Percentiles rank a stretch among this genome's conserved stretches.
Conservation (phyloP, 495 filamentous ascomycete species). For the Sordaria brevicollis region DNA sequence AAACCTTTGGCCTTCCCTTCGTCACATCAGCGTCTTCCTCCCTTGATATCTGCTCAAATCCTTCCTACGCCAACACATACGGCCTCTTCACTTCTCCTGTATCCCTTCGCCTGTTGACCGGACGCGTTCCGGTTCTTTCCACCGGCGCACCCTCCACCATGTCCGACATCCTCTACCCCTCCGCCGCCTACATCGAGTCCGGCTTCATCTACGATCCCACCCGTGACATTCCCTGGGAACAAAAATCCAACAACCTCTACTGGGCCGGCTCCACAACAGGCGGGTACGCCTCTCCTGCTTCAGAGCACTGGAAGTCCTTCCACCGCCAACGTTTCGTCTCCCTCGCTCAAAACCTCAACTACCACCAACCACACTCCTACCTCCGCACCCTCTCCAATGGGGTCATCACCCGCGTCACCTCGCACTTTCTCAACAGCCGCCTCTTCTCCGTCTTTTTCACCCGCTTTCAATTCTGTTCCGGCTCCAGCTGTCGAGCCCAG, state of each 20-base stretch:
- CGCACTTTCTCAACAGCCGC: conserved; percentile 12
- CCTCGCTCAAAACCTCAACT: conserved; percentile 22
- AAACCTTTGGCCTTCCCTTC: conserved; percentile 17
- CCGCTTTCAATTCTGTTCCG: background rate
- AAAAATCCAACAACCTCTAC: conserved; percentile 32
- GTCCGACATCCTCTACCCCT: conserved; percentile 30
- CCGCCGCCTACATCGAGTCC: conserved; percentile 18
- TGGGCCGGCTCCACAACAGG: conserved; percentile 44
- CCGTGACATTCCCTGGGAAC: conserved; percentile 30
- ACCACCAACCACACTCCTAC: conserved; percentile 4
- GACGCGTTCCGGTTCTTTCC: conserved; percentile 28
- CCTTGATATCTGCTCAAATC: conserved; percentile 19
- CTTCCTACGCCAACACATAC: conserved; percentile 16
- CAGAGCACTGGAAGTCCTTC: conserved; percentile 22
- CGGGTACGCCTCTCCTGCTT: conserved; percentile 18
- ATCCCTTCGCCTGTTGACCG: conserved; percentile 16
- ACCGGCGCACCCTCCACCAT: conserved; percentile 24
- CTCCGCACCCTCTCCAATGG: background rate
- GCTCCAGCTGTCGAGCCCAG: background rate
- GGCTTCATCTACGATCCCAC: conserved; percentile 24
- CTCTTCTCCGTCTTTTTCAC: conserved; percentile 3
- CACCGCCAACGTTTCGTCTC: conserved; percentile 42
- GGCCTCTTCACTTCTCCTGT: conserved; percentile 18
- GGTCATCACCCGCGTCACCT: background rate
- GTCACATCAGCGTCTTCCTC: conserved; percentile 6